These are phyloP conservation scores for Cutaneotrichosporon curvatum DNA, from an alignment of 1,284 basidiomycete species.

Conservation along the genomic window DNA sequence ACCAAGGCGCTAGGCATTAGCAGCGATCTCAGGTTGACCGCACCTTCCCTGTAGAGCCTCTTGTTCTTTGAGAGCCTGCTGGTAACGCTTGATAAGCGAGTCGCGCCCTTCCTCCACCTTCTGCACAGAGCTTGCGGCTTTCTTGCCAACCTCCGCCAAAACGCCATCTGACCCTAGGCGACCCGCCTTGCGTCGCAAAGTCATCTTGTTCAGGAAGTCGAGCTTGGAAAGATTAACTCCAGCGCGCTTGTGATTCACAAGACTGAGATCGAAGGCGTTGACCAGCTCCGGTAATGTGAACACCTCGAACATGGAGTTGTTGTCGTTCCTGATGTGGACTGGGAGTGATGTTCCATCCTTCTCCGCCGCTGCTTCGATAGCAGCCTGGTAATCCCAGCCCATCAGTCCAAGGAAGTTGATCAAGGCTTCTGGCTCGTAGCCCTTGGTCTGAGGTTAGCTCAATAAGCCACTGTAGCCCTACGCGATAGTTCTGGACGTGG, in stretches of 20 bases:
- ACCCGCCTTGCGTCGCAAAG: conserved; percentile 35
- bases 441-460: conserved; percentile 46
- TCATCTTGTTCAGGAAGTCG: conserved; percentile 45
- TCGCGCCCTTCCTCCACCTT: conserved; percentile 12
- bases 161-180: conserved; percentile 36
- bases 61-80: conserved; percentile 29
- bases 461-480: conserved; percentile 43
- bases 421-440: conserved; percentile 84
- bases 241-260: conserved; percentile 38
- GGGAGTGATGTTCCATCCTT: conserved; percentile 21
- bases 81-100: conserved; percentile 29
- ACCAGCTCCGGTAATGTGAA: conserved; percentile 38
- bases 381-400: conserved; percentile 68
- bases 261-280: conserved; percentile 30
- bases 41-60: conserved; percentile 29
- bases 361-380: conserved; percentile 4
- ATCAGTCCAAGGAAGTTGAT: conserved; percentile 89
- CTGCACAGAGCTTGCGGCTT: not conserved
- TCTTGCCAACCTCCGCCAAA: conserved; percentile 29
- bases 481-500: conserved; percentile 75
- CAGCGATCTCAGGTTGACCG: conserved; percentile 6
- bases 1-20: conserved; percentile 25
- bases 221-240: conserved; percentile 40
- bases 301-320: conserved; percentile 35
- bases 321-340: conserved; percentile 35